Conservation (phyloP, 2,329 filamentous ascomycete species). For the Diplocarpon rosae region DNA sequence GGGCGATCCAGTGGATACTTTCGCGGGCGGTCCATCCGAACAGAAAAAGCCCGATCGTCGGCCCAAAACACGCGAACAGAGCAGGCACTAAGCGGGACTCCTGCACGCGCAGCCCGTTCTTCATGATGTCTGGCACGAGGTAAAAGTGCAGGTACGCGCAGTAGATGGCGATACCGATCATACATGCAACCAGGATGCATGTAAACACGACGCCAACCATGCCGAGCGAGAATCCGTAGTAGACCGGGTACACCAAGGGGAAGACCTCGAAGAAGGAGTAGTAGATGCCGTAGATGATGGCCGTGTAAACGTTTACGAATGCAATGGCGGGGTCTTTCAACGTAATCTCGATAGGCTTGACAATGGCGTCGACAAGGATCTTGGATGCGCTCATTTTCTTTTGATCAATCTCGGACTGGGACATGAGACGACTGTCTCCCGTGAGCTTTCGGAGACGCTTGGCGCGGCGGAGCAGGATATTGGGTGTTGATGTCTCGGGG, state of each 20-base stretch:
- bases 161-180: slow-evolving; percentile 40
- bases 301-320: slow-evolving; percentile 51
- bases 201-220: slow-evolving; percentile 50
- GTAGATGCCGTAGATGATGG: slow-evolving; percentile 51
- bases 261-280: slow-evolving; percentile 58
- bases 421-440: slow-evolving; percentile 43
- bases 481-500: slow-evolving; percentile 50
- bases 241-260: slow-evolving; percentile 47
- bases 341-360: slow-evolving; percentile 50
- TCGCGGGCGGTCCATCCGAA: slow-evolving; percentile 46
- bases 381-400: slow-evolving; percentile 37
- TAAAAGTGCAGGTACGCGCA: slow-evolving; percentile 40
- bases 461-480: slow-evolving; percentile 50
- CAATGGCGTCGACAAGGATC: slow-evolving; percentile 30
- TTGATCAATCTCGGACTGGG: slow-evolving; percentile 54
- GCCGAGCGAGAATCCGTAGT: slow-evolving; percentile 49
- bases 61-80: slow-evolving; percentile 39
- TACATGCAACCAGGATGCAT: slow-evolving; percentile 45
- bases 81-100: slow-evolving; percentile 46
- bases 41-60: slow-evolving; percentile 49
- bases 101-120: slow-evolving; percentile 38
- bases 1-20: slow-evolving; percentile 42
- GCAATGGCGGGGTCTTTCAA: slow-evolving; percentile 50
- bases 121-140: slow-evolving; percentile 38
- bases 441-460: slow-evolving; percentile 49